Evolutionary conservation across 768 basidiomycete species (phyloP), one percentile per base, ranked within the genome.

Genomic region (Serendipita sp.): DNA sequence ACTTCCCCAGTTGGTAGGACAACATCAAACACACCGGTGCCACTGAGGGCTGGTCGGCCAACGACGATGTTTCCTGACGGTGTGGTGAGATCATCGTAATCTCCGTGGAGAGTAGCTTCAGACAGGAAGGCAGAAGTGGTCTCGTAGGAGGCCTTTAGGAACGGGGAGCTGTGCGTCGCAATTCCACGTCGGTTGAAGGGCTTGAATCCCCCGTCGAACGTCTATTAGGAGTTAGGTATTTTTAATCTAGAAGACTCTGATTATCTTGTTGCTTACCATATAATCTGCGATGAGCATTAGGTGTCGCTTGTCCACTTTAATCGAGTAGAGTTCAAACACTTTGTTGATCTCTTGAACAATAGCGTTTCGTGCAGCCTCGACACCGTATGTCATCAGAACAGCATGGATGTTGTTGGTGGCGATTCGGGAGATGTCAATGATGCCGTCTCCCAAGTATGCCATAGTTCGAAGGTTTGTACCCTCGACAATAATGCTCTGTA

Each of bases 121-220:
- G 94, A 89, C 67, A 99, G 73, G 78, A 99, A 96, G 1, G 85
- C 79, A 1, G 86, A 89, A 0, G 95, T 98, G 3, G 94, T 97
- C 74, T 98, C 96, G 74, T 90, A 99, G 7, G 93, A 96, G 0
- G 96, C 96, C 73, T 98, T 98, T 62, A 98, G 82, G 42, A 98
- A 79, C 5, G 95, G 92, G n/a, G 94, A 97, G 26, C 92, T 84
- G 73, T 90, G 92, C 48, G 86, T 82, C 24, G 90, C 86, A 63
- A 99, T 88, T 61, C 96, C 96, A 66, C 87, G 90, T 48, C 96
- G 86, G 74, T 97, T 99, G 77, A 98, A 99, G 1, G 96, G 92
- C 74, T 90, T 95, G 78, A 94, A 99, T 30, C 88, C 92, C 31
- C 96, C 96, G 62, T 97, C 94, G 71, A 92, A 97, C 0, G 96